Evolutionary conservation across 1,284 basidiomycete species (phyloP).

Genomic region (Cutaneotrichosporon daszewskae): DNA sequence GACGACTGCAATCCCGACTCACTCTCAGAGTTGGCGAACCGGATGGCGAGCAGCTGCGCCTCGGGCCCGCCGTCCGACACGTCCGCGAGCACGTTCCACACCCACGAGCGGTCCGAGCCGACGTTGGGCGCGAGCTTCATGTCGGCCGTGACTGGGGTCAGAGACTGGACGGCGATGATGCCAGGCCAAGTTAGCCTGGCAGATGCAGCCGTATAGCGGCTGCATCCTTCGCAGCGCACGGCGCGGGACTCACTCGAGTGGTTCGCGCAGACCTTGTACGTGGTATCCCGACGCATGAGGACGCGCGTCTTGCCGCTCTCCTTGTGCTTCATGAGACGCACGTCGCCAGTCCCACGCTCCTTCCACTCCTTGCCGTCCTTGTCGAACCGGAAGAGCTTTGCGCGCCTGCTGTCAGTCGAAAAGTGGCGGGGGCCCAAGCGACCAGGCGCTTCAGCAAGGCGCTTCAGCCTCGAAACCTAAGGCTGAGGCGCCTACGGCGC

Average conservation of each 20-base stretch:
- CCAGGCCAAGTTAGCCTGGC: too few species aligned
- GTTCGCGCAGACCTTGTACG: slow-evolving; percentile 98
- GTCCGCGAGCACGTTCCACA: slow-evolving; percentile 95
- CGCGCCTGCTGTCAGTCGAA: slow-evolving; percentile 60
- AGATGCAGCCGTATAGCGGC: too few species aligned
- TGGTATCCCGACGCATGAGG: slow-evolving; percentile 99
- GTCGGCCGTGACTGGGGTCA: slow-evolving; percentile 66
- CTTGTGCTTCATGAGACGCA: slow-evolving; percentile 79
- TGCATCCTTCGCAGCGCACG: background rate
- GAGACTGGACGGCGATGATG: too few species aligned
- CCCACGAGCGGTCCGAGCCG: slow-evolving; percentile 98
- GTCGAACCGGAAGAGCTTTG: slow-evolving; percentile 97
- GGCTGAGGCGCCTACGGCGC: background rate
- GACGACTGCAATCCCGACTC: slow-evolving; percentile 41
- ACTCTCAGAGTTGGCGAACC: slow-evolving; percentile 97
- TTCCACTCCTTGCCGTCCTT: slow-evolving; percentile 84
- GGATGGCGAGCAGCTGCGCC: slow-evolving; percentile 92
- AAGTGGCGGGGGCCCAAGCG: background rate
- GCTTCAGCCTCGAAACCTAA: too few species aligned
- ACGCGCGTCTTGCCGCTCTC: slow-evolving; percentile 86
- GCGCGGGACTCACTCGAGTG: slow-evolving; percentile 68
- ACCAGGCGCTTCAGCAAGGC: background rate
- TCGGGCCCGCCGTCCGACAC: slow-evolving; percentile 83
- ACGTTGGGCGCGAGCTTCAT: slow-evolving; percentile 98
- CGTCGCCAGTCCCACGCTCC: slow-evolving; percentile 75